A percentile compares a stretch with the other conserved stretches of the same genome.
Conservation (phyloP, 805 yeast genomes). For the Cyberlindnera amylophila region DNA sequence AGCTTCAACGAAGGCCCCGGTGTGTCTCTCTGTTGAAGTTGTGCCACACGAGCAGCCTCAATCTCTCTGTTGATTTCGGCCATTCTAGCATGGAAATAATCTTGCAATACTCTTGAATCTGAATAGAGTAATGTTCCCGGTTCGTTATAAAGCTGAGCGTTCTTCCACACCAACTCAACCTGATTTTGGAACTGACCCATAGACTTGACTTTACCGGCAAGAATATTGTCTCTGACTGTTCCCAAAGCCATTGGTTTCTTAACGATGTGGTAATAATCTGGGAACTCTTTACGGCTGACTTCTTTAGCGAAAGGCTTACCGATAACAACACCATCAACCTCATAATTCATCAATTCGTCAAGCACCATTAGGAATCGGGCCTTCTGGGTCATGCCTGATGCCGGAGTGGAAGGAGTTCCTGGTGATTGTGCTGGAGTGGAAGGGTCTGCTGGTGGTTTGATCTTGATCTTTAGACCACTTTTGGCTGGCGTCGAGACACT, state of each 20-base stretch:
- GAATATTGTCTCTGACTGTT: constrained; percentile 50
- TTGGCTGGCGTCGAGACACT: constrained; percentile 15
- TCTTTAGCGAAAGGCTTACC: constrained; percentile 73
- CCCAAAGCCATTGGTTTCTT: constrained; percentile 71
- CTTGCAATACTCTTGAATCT: constrained; percentile 62
- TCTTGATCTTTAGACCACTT: constrained; percentile 13
- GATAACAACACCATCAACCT: constrained; percentile 34
- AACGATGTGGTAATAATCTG: constrained; percentile 75
- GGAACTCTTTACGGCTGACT: constrained; percentile 66
- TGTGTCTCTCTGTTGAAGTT: constrained; percentile 11
- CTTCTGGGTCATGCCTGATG: constrained; percentile 16
- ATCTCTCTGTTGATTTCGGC: constrained; percentile 23
- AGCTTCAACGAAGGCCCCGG: constrained; percentile 11
- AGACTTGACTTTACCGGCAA: constrained; percentile 46
- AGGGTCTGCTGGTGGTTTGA: constrained; percentile 3
- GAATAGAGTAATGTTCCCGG: constrained; percentile 66
- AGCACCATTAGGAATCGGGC: constrained; percentile 15
- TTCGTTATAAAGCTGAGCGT: constrained; percentile 77
- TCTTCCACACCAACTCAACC: constrained; percentile 61
- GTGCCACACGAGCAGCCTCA: constrained; percentile 12
- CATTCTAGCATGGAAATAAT: constrained; percentile 43
- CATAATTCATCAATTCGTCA: constrained; percentile 21
- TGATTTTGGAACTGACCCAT: constrained; percentile 59
- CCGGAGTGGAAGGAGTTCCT: constrained; percentile 1
- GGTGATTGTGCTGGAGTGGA: constrained; percentile 2